Conservation (phyloP, 441 rosid genomes). For the Populus trichocarpa region DNA sequence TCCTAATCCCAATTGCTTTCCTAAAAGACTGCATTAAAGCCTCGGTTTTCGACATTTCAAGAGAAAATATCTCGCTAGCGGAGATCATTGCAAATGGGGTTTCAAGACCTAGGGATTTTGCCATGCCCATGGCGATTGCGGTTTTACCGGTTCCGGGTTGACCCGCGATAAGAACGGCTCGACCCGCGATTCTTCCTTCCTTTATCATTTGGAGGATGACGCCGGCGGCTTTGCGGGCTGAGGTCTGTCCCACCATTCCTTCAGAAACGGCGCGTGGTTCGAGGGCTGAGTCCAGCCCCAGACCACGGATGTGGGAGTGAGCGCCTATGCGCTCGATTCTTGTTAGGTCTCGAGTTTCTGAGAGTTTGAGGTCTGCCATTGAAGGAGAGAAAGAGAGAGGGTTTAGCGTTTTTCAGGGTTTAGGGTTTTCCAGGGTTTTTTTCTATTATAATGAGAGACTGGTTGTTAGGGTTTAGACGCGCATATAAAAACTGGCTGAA, state of each 20-base stretch:
- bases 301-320: constrained; percentile 87
- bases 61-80: constrained; percentile 79
- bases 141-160: constrained; percentile 97
- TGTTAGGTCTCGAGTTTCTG: constrained; percentile 72
- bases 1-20: constrained; percentile 81
- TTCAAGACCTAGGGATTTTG: constrained; percentile 85
- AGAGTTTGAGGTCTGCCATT: constrained; percentile 79
- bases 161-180: constrained; percentile 84
- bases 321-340: constrained; percentile 94
- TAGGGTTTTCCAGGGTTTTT: too few relatives aligned
- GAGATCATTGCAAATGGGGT: constrained; percentile 94
- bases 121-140: constrained; percentile 97
- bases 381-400: constrained; percentile 3
- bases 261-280: constrained; percentile 76
- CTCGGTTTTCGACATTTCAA: constrained; percentile 91
- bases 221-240: constrained; percentile 89
- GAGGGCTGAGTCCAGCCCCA: constrained; percentile 79
- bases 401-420: background rate
- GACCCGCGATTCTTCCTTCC: constrained; percentile 83
- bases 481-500: too few relatives aligned
- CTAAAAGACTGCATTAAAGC: constrained; percentile 80
- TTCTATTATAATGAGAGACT: background rate
- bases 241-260: constrained; percentile 80
- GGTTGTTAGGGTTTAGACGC: too few relatives aligned
- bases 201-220: constrained; percentile 87